Evolutionary conservation across 768 basidiomycete species (phyloP).

Genomic region (Suillus hirtellus): DNA sequence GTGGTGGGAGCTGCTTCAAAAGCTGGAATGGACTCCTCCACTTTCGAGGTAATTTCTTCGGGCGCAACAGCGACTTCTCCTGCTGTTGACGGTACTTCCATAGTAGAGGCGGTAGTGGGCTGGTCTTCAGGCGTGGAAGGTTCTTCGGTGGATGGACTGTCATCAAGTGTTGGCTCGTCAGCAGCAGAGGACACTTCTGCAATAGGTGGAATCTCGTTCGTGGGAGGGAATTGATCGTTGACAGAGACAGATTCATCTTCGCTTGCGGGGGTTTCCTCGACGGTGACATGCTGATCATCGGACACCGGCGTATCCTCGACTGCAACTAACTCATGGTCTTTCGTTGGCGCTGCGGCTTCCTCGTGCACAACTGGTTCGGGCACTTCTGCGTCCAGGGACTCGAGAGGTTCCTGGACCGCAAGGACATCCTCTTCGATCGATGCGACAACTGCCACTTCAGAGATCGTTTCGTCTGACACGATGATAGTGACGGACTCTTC

Average conservation of each 20-base stretch:
- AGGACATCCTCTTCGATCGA: conserved; percentile 11
- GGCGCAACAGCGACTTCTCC: neutral
- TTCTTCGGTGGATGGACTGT: conserved; percentile 7
- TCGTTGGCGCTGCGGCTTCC: neutral
- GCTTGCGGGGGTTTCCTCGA: conserved; percentile 8
- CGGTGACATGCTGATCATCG: conserved; percentile 8
- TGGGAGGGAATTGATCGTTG: neutral
- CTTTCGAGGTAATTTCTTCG: neutral
- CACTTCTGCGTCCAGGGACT: conserved; percentile 5
- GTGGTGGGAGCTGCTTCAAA: neutral
- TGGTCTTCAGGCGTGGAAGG: neutral
- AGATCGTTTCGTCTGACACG: neutral
- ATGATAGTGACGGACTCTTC: neutral
- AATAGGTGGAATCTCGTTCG: conserved; percentile 10
- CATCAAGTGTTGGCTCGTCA: conserved; percentile 9
- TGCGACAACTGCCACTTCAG: neutral
- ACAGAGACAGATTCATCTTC: neutral
- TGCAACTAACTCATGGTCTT: neutral
- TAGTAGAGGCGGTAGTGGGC: neutral
- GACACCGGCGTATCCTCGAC: conserved; percentile 7
- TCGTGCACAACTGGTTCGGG: neutral
- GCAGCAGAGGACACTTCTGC: neutral
- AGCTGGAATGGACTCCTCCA: neutral
- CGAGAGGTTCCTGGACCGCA: conserved; percentile 7
- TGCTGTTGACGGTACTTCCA: conserved; percentile 4